These are phyloP conservation scores for Populus trichocarpa DNA, from an alignment of 441 rosid genomes.

Conservation along the genomic window DNA sequence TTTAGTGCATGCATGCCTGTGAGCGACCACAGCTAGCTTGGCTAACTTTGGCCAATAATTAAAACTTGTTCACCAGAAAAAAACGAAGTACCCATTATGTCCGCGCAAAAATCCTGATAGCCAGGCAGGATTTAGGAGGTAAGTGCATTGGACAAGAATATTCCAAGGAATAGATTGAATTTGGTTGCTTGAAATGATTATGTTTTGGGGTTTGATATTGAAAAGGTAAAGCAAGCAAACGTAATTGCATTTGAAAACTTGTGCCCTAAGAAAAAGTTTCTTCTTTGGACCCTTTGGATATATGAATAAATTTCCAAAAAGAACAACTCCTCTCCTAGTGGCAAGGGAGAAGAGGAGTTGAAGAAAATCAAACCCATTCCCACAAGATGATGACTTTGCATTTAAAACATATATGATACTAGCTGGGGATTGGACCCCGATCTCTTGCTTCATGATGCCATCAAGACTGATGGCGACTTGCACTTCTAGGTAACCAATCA, in stretches of 20 bases:
- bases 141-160: background rate
- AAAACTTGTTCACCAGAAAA: background rate
- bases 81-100: too few species aligned
- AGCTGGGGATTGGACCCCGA: slow-evolving; percentile 24
- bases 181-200: background rate
- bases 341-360: slow-evolving; percentile 17
- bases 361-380: slow-evolving; percentile 19
- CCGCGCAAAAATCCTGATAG: background rate
- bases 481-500: slow-evolving; percentile 22
- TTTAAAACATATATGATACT: background rate
- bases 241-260: slow-evolving; percentile 19
- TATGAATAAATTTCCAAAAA: background rate
- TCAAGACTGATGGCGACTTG: slow-evolving; percentile 25
- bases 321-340: slow-evolving; percentile 6
- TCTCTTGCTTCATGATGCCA: slow-evolving; percentile 17
- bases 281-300: slow-evolving; percentile 13
- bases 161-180: background rate
- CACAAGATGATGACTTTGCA: background rate
- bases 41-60: background rate
- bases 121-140: background rate
- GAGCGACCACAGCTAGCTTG: background rate
- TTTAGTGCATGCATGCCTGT: background rate
- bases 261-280: slow-evolving; percentile 10
- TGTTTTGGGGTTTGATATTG: background rate
- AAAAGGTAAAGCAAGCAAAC: slow-evolving; percentile 8